Base-by-base conservation (phyloP, 495 filamentous ascomycete genomes). In the Penicillium roqueforti region DNA sequence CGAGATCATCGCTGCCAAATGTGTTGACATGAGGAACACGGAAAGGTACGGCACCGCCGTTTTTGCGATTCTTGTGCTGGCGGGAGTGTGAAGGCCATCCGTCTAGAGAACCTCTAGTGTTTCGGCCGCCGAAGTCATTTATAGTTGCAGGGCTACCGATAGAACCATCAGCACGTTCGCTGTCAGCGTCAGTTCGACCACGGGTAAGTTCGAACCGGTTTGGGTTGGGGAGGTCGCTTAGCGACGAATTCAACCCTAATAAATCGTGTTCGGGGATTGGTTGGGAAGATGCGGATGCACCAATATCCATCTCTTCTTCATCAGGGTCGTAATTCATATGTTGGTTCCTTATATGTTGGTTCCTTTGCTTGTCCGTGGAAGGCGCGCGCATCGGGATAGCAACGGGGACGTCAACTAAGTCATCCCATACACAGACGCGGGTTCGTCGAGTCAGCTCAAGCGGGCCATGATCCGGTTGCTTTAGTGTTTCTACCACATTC, bases 401-500 rank as follows among this genome's bases (percentile, higher is more conserved):
- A 46, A 97, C 83, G 6, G 93, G 93, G 9, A 98, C 87, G 58
- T 98, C 95, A 31, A 97, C 95, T 16, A 97, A 71, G 62, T 98
- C 93, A 68, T 98, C 93, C 95, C 95, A 98, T 13, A 98, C 91
- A 63, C 91, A 95, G 29, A 97, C 91, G 61, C 92, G 82, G 14
- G 89, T 85, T 60, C 93, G 79, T 57, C 93, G 81, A 18, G 92
- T 97, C 54, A 98, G 78, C 70, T 98, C 93, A 16, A 98, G 76
- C 1, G 93, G 93, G 1, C 93, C 93, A 59, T 97, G 92, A 68
- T 96, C 95, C 1, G 80, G 78, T 4, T 85, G 87, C 65, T 98
- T 98, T 47, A 98, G 76, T 10, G 92, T 96, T 74, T 98, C 93
- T 8, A 98, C 91, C 3, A 98, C 93, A 69, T 98, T 98, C 89